phyloP scores from a whole-genome alignment of 257 asterid species.

The Nicotiana knightiana region DNA sequence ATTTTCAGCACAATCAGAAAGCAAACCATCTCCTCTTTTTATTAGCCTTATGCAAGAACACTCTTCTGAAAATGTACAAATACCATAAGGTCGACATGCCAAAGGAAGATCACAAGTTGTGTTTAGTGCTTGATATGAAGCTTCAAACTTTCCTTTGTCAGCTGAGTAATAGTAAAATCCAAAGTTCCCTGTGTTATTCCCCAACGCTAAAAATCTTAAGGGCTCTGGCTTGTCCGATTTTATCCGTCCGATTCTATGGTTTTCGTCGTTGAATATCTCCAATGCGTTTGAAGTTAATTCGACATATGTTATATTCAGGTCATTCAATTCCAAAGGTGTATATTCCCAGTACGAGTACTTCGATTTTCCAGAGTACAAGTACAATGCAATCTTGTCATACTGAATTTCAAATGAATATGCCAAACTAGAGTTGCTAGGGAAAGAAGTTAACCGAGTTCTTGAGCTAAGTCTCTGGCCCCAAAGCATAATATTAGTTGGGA shows the following conservation, averaged over 20 bases:
- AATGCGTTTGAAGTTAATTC: constrained; percentile 55
- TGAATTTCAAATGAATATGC: constrained; percentile 71
- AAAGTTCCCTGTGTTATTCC: constrained; percentile 48
- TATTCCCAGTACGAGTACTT: constrained; percentile 82
- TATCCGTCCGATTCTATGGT: constrained; percentile 37
- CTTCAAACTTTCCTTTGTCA: constrained; percentile 36
- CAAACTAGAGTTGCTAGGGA: constrained; percentile 45
- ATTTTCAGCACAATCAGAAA: constrained; percentile 27
- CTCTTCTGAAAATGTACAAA: constrained; percentile 54
- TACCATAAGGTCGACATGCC: constrained; percentile 56
- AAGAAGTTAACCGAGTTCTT: constrained; percentile 66
- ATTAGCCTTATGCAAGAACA: constrained; percentile 57
- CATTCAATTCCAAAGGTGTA: constrained; percentile 26
- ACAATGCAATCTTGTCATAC: constrained; percentile 48
- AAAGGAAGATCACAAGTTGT: constrained; percentile 68
- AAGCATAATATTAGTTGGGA: constrained; percentile 75
- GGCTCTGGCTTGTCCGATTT: constrained; percentile 30
- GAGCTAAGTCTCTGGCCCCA: constrained; percentile 92
- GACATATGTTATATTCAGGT: constrained; percentile 54
- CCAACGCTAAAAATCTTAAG: constrained; percentile 51
- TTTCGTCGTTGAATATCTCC: constrained; percentile 44
- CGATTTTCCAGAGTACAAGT: constrained; percentile 42
- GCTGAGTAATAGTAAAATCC: constrained; percentile 57
- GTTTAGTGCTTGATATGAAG: constrained; percentile 55
- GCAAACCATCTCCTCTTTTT: constrained; percentile 17